Evolutionary conservation across 305 asterid species (phyloP).

Genomic region (Rubia tinctorum): DNA sequence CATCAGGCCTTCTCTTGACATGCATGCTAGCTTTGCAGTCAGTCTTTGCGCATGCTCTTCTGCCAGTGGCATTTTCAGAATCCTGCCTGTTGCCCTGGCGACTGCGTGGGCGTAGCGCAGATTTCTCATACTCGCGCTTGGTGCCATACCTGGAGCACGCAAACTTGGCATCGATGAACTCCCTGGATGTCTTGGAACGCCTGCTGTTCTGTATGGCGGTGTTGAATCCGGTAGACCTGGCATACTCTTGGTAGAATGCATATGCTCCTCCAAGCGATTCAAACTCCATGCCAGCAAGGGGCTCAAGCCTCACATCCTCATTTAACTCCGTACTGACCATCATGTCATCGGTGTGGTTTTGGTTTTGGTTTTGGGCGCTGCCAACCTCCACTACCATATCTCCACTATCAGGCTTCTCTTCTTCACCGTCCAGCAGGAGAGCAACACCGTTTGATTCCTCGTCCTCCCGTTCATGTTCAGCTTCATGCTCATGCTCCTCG

Average conservation of each 20-base stretch:
- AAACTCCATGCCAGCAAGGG: conserved; percentile 77
- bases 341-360: conserved; percentile 42
- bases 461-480: conserved; percentile 33
- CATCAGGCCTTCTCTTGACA: conserved; percentile 79
- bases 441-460: conserved; percentile 62
- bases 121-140: conserved; percentile 77
- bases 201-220: conserved; percentile 94
- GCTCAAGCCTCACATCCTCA: conserved; percentile 77
- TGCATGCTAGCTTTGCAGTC: conserved; percentile 98
- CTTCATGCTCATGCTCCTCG: conserved; percentile 69
- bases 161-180: conserved; percentile 91
- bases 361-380: no score
- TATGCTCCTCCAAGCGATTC: conserved; percentile 86
- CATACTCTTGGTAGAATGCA: conserved; percentile 88
- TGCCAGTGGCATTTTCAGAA: conserved; percentile 78
- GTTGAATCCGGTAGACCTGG: conserved; percentile 95
- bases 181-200: conserved; percentile 87
- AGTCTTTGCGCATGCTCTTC: conserved; percentile 91
- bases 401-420: conserved; percentile 54
- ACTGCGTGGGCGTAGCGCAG: conserved; percentile 75
- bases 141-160: conserved; percentile 98
- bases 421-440: conserved; percentile 66
- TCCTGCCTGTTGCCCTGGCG: conserved; percentile 86
- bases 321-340: conserved; percentile 42
- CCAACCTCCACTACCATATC: conserved; percentile 52